A percentile compares a stretch with the other conserved stretches of the same genome.
phyloP scores from a whole-genome alignment of 768 basidiomycete genomes.

The Xerocomus spinulosus region DNA sequence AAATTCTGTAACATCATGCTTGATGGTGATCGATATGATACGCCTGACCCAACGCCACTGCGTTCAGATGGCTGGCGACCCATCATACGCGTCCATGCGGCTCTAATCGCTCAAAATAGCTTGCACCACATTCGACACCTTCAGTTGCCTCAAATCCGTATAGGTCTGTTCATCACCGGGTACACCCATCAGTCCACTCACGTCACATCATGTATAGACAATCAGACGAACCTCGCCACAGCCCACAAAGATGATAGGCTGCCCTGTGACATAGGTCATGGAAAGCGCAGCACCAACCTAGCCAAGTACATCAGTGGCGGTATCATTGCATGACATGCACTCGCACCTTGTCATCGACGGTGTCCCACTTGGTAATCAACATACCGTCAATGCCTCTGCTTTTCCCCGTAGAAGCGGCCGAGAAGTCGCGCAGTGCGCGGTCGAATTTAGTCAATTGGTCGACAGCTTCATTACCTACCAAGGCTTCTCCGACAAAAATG shows the following conservation, averaged over 20 bases:
- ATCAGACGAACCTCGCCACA: slow-evolving; percentile 78
- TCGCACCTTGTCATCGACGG: slow-evolving; percentile 90
- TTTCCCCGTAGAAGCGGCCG: slow-evolving; percentile 59
- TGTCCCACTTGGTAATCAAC: slow-evolving; percentile 99
- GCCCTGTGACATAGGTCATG: slow-evolving; percentile 99
- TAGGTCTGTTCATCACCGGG: slow-evolving; percentile 74
- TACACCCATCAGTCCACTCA: slow-evolving; percentile 9
- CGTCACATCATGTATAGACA: neutral
- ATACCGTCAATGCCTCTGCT: slow-evolving; percentile 96
- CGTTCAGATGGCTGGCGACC: neutral
- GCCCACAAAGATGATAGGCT: slow-evolving; percentile 97
- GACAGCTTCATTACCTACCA: slow-evolving; percentile 98
- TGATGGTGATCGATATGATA: neutral
- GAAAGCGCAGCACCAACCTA: slow-evolving; percentile 97
- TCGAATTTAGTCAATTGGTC: slow-evolving; percentile 98
- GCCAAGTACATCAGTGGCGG: slow-evolving; percentile 2
- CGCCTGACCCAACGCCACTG: neutral
- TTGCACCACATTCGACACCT: slow-evolving; percentile 89
- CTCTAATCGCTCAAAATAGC: slow-evolving; percentile 76
- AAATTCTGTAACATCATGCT: neutral
- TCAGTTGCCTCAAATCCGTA: slow-evolving; percentile 87
- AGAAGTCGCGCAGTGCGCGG: slow-evolving; percentile 88
- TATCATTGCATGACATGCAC: neutral
- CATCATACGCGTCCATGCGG: neutral
- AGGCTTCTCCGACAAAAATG: slow-evolving; percentile 95